Evolutionary conservation across 331 rosid species (phyloP), one percentile per base, ranked within the genome.

Genomic region (Stylosanthes scabra): DNA sequence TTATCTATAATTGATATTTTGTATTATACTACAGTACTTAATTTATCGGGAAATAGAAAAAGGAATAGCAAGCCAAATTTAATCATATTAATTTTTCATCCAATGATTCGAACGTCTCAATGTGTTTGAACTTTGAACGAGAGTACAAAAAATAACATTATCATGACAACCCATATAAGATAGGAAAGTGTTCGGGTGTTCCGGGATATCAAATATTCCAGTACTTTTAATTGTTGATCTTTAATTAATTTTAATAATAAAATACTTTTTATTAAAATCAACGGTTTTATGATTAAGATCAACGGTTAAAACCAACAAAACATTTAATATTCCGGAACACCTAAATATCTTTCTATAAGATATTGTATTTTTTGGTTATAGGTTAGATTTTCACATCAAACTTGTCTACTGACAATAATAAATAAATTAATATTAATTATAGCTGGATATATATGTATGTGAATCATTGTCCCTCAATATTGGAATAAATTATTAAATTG

Each of bases 41-140:
- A 31, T 31, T 31, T 31, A 31, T 31, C 37, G 37, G 25, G 25
- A 31, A 31, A 31, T 2, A 31, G 5, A 5, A 31, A 31, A 31
- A 3, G 3, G 37, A 31, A 31, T 31, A 2, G 37, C 37, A 4
- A 31, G 10, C 1, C 42, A 11, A 15, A 4, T 6, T 59, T 29
- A 57, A 52, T 68, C 20, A 51, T n/a, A 63, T 41, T 50, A n/a
- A 40, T 70, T 56, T 9, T n/a, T 12, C 55, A 37, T 16, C 68
- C 15, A 63, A 28, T 49, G 9, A 62, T 12, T 40, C 11, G 31
- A 34, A 60, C 2, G 20, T 60, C 46, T 34, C n/a, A 59, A 28
- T 28, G 40, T 59, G 37, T 31, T 31, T 31, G 37, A 2, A 31
- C 37, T 31, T 31, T 31, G 37, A 2, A 31, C 37, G 2, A 31